Evolutionary conservation across 2,329 filamentous ascomycete species (phyloP).

Genomic region (Stemphylium vesicarium): DNA sequence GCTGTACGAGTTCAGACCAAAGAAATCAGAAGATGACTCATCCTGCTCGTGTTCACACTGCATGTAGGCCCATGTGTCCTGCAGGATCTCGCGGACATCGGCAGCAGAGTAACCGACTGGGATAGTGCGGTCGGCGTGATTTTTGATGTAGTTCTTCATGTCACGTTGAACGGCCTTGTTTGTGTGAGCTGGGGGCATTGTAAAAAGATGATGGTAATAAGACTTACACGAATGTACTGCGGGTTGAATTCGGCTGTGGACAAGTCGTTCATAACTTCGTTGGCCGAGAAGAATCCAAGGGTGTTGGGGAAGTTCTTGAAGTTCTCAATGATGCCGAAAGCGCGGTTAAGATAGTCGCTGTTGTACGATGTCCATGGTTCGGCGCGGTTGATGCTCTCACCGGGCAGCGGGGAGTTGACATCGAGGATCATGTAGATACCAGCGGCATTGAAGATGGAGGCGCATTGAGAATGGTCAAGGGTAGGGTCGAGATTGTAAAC

Average conservation of each 20-base stretch:
- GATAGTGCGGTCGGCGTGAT: conserved; percentile 63
- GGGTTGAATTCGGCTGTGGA: conserved; percentile 59
- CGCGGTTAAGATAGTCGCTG: conserved; percentile 61
- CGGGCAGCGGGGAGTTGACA: conserved; percentile 66
- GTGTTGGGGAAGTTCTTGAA: conserved; percentile 72
- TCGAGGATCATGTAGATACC: conserved; percentile 72
- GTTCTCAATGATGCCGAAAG: conserved; percentile 68
- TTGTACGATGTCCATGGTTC: conserved; percentile 64
- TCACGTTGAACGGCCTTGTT: conserved; percentile 66
- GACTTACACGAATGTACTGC: conserved; percentile 61
- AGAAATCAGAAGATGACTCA: conserved; percentile 72
- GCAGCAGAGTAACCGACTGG: conserved; percentile 75
- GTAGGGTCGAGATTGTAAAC: conserved; percentile 68
- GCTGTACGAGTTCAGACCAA: conserved; percentile 78
- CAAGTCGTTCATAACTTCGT: conserved; percentile 71
- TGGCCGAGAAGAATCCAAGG: conserved; percentile 70
- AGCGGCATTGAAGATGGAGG: conserved; percentile 68
- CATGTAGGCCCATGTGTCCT: conserved; percentile 79
- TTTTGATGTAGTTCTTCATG: conserved; percentile 70
- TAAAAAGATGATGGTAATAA: background rate
- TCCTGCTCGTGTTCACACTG: conserved; percentile 66
- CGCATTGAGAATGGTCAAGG: conserved; percentile 66
- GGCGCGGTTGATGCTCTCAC: conserved; percentile 63
- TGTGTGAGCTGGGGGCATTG: background rate
- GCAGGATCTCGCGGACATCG: conserved; percentile 74